Conservation (phyloP, 2,329 filamentous ascomycete genomes). For the Aspergillus piperis region DNA sequence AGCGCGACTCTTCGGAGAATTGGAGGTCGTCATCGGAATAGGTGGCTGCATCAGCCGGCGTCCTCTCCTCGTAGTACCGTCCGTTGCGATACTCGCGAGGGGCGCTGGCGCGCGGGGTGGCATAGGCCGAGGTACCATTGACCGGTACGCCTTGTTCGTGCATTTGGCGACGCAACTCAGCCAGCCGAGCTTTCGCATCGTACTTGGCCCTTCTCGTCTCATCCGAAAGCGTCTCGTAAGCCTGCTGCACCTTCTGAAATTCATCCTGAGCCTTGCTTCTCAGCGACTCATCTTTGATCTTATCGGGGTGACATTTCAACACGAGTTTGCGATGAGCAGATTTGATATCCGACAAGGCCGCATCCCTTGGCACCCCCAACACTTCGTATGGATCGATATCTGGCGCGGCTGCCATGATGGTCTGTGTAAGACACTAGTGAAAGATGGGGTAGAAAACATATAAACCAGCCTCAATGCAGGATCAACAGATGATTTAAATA, state of each 20-base stretch:
- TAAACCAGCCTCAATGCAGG: slow-evolving; percentile 15
- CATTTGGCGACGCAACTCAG: slow-evolving; percentile 62
- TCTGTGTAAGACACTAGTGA: slow-evolving; percentile 15
- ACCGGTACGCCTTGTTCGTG: slow-evolving; percentile 45
- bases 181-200: slow-evolving; percentile 71
- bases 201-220: slow-evolving; percentile 72
- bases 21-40: slow-evolving; percentile 42
- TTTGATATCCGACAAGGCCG: slow-evolving; percentile 71
- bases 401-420: slow-evolving; percentile 33
- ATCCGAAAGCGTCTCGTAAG: slow-evolving; percentile 87
- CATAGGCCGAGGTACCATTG: slow-evolving; percentile 18
- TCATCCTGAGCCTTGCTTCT: slow-evolving; percentile 80
- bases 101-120: slow-evolving; percentile 16
- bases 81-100: slow-evolving; percentile 45
- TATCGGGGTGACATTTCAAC: slow-evolving; percentile 88
- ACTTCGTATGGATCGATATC: slow-evolving; percentile 74
- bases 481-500: slow-evolving; percentile 3
- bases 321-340: slow-evolving; percentile 81
- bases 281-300: slow-evolving; percentile 74
- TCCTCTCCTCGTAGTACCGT: slow-evolving; percentile 47
- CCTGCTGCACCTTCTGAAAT: slow-evolving; percentile 89
- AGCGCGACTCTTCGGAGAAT: slow-evolving; percentile 40
- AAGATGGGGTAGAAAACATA: slow-evolving; percentile 17
- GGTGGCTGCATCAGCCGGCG: slow-evolving; percentile 34
- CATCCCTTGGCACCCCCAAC: slow-evolving; percentile 72